Conservation (phyloP, 352 stramenopile genomes). For the Phytophthora cactorum region DNA sequence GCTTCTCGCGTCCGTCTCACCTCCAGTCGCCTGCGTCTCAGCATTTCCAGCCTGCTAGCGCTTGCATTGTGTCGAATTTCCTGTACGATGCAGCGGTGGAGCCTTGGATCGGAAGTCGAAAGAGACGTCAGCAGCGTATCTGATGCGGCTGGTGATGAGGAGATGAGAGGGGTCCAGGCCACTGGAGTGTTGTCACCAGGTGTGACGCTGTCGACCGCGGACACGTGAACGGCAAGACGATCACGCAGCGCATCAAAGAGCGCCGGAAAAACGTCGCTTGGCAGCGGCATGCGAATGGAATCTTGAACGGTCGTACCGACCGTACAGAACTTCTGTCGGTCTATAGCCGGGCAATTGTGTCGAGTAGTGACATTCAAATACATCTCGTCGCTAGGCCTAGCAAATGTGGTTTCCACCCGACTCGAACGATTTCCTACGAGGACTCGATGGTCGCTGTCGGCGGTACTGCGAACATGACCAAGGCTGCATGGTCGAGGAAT, state of each 20-base stretch:
- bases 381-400: too few species aligned
- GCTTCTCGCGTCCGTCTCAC: conserved; percentile 7
- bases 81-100: conserved; percentile 8
- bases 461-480: too few species aligned
- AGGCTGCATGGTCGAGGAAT: too few species aligned
- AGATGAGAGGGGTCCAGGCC: background rate
- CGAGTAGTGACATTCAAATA: too few species aligned
- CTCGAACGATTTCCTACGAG: too few species aligned
- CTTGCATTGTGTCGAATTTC: conserved; percentile 16
- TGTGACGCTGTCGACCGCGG: background rate
- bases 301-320: conserved; percentile 18
- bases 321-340: background rate
- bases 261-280: conserved; percentile 24
- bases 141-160: background rate
- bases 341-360: too few species aligned
- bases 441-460: too few species aligned
- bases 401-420: too few species aligned
- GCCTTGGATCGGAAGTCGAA: conserved; percentile 4
- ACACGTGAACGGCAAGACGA: conserved; percentile 8
- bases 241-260: conserved; percentile 24
- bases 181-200: background rate
- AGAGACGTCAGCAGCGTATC: conserved; percentile 19
- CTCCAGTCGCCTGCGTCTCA: conserved; percentile 16
- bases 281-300: conserved; percentile 4
- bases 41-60: conserved; percentile 8